A percentile compares a stretch with the other conserved stretches of the same genome.
These are phyloP conservation scores for Cyanidium caldarium DNA, from an alignment of 23 red algal genomes.

Conservation along the genomic window DNA sequence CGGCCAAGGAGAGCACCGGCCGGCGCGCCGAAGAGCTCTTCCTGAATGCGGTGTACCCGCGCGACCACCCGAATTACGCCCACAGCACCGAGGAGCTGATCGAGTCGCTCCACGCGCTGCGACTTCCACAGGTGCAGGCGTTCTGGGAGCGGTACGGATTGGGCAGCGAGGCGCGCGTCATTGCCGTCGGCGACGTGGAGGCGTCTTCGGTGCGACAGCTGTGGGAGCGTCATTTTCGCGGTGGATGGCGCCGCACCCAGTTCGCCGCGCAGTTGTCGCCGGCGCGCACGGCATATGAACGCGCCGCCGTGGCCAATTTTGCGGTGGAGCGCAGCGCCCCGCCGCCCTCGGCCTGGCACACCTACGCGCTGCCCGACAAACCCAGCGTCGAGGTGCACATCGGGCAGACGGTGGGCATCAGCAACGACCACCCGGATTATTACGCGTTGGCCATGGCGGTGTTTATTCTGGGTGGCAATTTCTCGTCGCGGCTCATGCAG, in stretches of 20 bases:
- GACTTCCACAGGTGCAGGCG: background rate
- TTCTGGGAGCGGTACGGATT: background rate
- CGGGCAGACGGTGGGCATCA: slow-evolving; percentile 11
- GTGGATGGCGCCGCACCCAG: slow-evolving; percentile 1
- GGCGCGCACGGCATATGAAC: background rate
- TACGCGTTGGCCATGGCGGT: slow-evolving; percentile 6
- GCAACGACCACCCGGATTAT: slow-evolving; percentile 8
- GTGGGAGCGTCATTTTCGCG: background rate
- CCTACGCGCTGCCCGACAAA: slow-evolving; percentile 3
- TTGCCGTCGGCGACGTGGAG: slow-evolving; percentile 14
- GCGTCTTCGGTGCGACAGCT: background rate
- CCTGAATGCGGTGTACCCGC: background rate
- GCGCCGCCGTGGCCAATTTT: background rate
- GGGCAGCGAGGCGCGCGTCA: background rate
- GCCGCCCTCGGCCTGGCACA: background rate
- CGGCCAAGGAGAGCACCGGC: slow-evolving; percentile 12
- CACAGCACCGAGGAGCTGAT: background rate
- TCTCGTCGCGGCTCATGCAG: slow-evolving; percentile 11
- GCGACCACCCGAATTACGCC: slow-evolving; percentile 3
- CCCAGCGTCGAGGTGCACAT: slow-evolving; percentile 9
- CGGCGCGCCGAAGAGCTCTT: slow-evolving; percentile 9
- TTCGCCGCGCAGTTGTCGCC: background rate
- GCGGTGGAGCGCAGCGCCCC: background rate
- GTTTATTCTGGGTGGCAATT: slow-evolving; percentile 19
- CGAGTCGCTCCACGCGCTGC: background rate